Conservation (phyloP, 2,329 filamentous ascomycete genomes). For the Alternaria triticina region DNA sequence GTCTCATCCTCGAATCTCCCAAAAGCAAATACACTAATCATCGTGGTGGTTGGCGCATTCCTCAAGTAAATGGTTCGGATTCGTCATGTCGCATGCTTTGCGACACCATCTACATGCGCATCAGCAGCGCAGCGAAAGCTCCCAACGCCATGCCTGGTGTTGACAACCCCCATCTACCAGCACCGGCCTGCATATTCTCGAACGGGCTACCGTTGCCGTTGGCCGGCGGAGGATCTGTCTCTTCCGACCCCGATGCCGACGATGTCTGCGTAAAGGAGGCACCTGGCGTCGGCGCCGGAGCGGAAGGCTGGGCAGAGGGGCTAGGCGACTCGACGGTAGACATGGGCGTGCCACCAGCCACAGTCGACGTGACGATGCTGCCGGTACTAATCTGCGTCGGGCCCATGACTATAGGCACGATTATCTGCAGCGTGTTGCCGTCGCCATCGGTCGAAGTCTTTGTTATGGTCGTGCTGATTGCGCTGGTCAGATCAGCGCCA, state of each 20-base stretch:
- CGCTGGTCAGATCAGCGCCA: constrained; percentile 17
- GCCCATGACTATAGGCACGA: constrained; percentile 31
- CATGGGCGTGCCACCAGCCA: constrained; percentile 7
- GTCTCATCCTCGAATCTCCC: background rate
- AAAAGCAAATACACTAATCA: background rate
- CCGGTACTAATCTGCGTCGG: constrained; percentile 29
- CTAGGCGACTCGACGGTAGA: constrained; percentile 12
- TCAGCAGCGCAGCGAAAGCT: constrained; percentile 9
- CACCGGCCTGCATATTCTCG: constrained; percentile 34
- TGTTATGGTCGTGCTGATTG: constrained; percentile 25
- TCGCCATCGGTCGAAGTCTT: constrained; percentile 22
- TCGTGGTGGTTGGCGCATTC: background rate
- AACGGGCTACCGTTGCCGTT: constrained; percentile 36
- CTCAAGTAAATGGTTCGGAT: background rate
- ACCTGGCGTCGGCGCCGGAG: constrained; percentile 6
- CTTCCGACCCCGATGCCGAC: constrained; percentile 9
- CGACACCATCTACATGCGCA: background rate
- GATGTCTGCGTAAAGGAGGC: constrained; percentile 4
- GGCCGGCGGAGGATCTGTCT: constrained; percentile 8
- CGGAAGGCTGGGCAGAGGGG: constrained; percentile 9
- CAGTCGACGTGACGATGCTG: constrained; percentile 25
- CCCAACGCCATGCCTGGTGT: constrained; percentile 8
- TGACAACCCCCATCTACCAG: constrained; percentile 14
- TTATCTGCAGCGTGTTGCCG: constrained; percentile 31
- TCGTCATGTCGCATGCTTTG: background rate